Conservation (phyloP, 2,329 filamentous ascomycete species). For the Fusarium metavorans region DNA sequence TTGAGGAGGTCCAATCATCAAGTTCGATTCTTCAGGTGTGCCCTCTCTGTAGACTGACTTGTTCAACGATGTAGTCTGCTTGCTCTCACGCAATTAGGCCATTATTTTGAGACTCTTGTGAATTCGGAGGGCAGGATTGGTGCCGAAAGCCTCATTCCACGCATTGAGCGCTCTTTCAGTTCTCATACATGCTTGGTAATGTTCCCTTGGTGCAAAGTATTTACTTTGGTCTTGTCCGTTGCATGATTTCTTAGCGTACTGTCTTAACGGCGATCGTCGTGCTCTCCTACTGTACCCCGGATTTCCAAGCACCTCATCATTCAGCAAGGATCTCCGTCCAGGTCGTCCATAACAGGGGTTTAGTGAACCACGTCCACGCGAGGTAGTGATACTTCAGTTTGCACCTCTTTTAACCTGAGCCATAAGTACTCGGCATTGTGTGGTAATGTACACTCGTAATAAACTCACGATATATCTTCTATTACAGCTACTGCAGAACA, state of each 20-base stretch:
- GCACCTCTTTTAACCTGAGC: neutral
- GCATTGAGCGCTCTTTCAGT: neutral
- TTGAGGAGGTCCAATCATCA: neutral
- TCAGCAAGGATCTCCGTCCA: neutral
- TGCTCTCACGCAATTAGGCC: neutral
- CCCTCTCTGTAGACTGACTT: neutral
- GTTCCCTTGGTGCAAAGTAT: neutral
- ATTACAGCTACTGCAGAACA: neutral
- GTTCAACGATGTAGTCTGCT: neutral
- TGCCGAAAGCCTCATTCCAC: neutral
- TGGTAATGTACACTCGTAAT: neutral
- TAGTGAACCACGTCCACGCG: neutral
- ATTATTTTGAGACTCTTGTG: neutral
- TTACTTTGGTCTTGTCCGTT: neutral
- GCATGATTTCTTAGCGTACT: neutral
- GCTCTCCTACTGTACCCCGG: neutral
- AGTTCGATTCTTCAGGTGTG: neutral
- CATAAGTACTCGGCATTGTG: neutral
- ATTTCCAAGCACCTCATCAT: neutral
- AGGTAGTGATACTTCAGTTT: neutral
- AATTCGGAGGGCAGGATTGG: neutral
- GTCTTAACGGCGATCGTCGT: neutral
- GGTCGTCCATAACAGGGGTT: neutral
- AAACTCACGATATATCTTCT: neutral
- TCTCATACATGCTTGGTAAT: neutral